Conservation (phyloP, 345 rosid genomes). For the Ceriops zippeliana region DNA sequence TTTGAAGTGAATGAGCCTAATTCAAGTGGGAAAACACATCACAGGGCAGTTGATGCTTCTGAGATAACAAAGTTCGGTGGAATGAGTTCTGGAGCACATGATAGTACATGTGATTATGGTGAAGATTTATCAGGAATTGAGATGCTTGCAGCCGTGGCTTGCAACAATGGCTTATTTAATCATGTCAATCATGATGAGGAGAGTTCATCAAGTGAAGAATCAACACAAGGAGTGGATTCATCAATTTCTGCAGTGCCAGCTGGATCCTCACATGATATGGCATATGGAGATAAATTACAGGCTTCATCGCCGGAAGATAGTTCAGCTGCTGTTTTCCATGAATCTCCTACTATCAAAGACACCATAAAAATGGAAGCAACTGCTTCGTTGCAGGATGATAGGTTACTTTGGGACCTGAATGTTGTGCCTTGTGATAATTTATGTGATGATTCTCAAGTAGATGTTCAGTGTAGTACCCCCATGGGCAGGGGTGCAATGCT, state of each 20-base stretch:
- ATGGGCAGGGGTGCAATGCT: conserved; percentile 3
- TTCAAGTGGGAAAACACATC: conserved; percentile 5
- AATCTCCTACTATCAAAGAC: conserved; percentile 13
- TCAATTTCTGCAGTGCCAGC: conserved; percentile 14
- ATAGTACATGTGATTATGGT: conserved; percentile 21
- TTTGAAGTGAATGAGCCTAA: conserved; percentile 20
- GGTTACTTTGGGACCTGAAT: conserved; percentile 49
- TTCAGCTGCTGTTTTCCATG: conserved; percentile 12
- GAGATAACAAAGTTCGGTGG: conserved; percentile 4
- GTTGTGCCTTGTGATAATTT: conserved; percentile 43
- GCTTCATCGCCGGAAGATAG: conserved; percentile 25
- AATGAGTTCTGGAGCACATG: conserved; percentile 11
- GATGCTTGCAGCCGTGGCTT: conserved; percentile 56
- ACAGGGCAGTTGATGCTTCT: conserved; percentile 8
- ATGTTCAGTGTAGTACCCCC: neutral
- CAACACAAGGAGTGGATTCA: conserved; percentile 14
- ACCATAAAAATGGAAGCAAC: conserved; percentile 12
- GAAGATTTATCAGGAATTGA: conserved; percentile 60
- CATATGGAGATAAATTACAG: conserved; percentile 17
- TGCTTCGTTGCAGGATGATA: conserved; percentile 21
- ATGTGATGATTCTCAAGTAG: conserved; percentile 15
- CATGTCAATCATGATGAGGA: conserved; percentile 20
- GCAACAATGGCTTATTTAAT: conserved; percentile 32
- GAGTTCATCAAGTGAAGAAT: conserved; percentile 13
- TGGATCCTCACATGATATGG: conserved; percentile 17